Percentiles rank a stretch among this genome's conserved stretches.
Evolutionary conservation across 1,284 basidiomycete species (phyloP).

Genomic region (Leccinum laetum): DNA sequence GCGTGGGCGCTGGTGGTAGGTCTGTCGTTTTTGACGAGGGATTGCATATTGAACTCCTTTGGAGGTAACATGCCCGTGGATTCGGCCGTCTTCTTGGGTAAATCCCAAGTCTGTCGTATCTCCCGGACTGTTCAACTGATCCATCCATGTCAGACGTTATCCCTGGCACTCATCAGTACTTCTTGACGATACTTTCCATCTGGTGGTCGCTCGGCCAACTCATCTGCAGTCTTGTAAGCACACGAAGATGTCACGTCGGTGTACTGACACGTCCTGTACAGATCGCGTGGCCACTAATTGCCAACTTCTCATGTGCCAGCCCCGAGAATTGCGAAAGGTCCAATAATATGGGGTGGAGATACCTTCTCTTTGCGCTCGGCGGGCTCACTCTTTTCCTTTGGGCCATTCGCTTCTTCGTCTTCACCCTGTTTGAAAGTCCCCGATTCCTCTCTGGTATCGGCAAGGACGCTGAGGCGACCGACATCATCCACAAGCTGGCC

Average conservation of each 20-base stretch:
- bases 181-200: conserved; percentile 66
- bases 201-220: conserved; percentile 75
- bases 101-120: conserved; percentile 5
- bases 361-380: conserved; percentile 43
- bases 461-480: conserved; percentile 61
- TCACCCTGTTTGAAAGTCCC: conserved; percentile 62
- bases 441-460: conserved; percentile 64
- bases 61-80: conserved; percentile 60
- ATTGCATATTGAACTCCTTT: neutral
- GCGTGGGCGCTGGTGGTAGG: conserved; percentile 48
- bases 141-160: conserved; percentile 53
- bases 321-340: conserved; percentile 37
- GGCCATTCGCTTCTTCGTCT: conserved; percentile 58
- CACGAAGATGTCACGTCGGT: conserved; percentile 4
- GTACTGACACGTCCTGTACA: conserved; percentile 5
- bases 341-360: conserved; percentile 62
- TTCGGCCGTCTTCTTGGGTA: conserved; percentile 63
- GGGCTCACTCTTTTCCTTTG: conserved; percentile 56
- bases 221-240: conserved; percentile 57
- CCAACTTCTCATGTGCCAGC: conserved; percentile 45
- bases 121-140: neutral
- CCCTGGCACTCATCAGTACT: conserved; percentile 68
- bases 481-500: conserved; percentile 59
- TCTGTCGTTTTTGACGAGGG: neutral
- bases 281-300: conserved; percentile 52